Evolutionary conservation across 768 basidiomycete genomes (phyloP), one percentile per base, ranked within the genome.

Genomic region (Mycena metata): DNA sequence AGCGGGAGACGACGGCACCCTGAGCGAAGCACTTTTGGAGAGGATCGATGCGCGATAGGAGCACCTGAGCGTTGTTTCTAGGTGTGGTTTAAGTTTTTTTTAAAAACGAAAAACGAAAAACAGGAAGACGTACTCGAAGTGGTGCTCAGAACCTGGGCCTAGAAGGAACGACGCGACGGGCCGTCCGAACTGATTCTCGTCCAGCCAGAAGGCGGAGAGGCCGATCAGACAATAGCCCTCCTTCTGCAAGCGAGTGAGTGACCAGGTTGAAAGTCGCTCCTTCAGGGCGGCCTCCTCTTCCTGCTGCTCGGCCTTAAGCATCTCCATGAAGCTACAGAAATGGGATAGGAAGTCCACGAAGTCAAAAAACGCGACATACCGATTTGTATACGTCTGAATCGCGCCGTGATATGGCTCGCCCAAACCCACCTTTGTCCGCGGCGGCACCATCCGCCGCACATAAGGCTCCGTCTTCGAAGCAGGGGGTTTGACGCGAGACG

Each of bases 141-240:
- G 85, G 75, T 93, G 87, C 46, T 88, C 87, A 0, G 89, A 89
- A 0, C 92, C 91, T 19, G 92, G 87, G 36, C 92, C 89, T 0
- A 89, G 76, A 1, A 79, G 75, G 73, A 96, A 95, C 3, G 85
- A 83, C 0, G 92, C 93, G 9, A 91, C 84, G 1, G 88, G 89
- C 45, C 86, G 85, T 0, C 90, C 91, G 76, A 87, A 90, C 61
- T 87, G 85, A 24, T 83, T 86, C n/a, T 81, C 83, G 63, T 89
- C 84, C 43, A 90, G 76, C 93, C 91, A 94, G 74, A 85, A 95
- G 0, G 86, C 92, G 16, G 79, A 83, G 23, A 95, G 79, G n/a
- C 83, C 88, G 0, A 88, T 90, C 35, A 96, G 74, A 57, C 89
- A 87, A 73, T 93, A 95, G 0, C 94, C 94, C 71, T 91, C 90